A percentile compares a stretch with the other conserved stretches of the same genome.
Conservation (phyloP, 352 stramenopile species). For the Phytopythium montanum region DNA sequence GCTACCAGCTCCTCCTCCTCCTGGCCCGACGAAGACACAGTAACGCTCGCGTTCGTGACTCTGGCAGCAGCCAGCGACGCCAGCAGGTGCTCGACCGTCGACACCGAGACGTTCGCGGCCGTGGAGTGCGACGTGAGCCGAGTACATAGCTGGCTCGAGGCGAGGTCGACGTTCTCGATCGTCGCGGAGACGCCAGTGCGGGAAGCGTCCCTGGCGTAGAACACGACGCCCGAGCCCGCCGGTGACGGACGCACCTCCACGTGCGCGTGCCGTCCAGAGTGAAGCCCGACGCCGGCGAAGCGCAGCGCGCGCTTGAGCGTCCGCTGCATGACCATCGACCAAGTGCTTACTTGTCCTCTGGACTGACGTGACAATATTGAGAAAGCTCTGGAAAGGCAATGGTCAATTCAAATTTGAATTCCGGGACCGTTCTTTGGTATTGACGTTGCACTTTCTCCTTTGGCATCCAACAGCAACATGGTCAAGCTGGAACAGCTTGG, state of each 20-base stretch:
- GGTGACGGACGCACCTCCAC: constrained; percentile 32
- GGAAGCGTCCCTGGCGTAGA: constrained; percentile 10
- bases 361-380: no score
- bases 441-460: no score
- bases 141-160: constrained; percentile 54
- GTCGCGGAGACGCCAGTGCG: constrained; percentile 17
- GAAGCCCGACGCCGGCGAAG: constrained; percentile 56
- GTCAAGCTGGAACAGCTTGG: no score
- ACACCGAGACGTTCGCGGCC: constrained; percentile 28
- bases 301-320: constrained; percentile 43
- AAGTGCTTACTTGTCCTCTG: no score
- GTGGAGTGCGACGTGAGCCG: constrained; percentile 21
- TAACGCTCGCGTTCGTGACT: constrained; percentile 42
- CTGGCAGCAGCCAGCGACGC: constrained; percentile 43
- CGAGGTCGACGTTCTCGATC: constrained; percentile 33
- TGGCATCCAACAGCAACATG: no score
- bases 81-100: constrained; percentile 70
- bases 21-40: constrained; percentile 2
- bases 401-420: no score
- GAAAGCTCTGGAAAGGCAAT: background rate
- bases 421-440: no score
- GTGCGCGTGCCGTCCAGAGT: constrained; percentile 35
- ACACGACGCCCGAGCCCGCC: constrained; percentile 28
- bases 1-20: background rate
- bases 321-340: constrained; percentile 25